Conservation (phyloP, 768 basidiomycete genomes). For the Infundibulicybe gibba region DNA sequence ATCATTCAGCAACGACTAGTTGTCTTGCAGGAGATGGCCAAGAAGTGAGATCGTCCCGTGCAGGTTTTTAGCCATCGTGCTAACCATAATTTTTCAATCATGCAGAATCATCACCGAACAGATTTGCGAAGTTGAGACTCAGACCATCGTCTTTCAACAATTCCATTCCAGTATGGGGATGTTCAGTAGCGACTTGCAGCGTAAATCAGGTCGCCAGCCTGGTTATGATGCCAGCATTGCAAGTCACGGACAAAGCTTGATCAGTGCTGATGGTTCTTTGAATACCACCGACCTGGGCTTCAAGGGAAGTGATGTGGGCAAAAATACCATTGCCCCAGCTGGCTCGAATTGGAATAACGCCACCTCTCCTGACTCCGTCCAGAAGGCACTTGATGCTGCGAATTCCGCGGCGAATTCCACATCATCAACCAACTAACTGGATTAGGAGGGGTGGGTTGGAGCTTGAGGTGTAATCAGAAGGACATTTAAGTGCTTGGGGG, state of each 20-base stretch:
- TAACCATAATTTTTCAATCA: no score
- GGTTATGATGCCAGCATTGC: conserved; percentile 35
- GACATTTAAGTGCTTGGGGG: no score
- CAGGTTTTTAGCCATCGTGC: no score
- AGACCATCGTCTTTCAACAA: conserved; percentile 41
- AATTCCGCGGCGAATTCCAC: no score
- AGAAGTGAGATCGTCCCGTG: conserved; percentile 10
- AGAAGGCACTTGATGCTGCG: conserved; percentile 27
- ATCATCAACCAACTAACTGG: no score
- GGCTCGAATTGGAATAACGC: conserved; percentile 38
- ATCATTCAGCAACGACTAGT: conserved; percentile 23
- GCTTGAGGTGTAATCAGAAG: no score
- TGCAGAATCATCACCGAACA: conserved; percentile 40
- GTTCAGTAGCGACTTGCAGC: conserved; percentile 39
- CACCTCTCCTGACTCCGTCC: conserved; percentile 22
- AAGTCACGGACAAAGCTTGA: conserved; percentile 27
- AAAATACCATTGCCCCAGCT: conserved; percentile 27
- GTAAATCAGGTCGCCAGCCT: conserved; percentile 30
- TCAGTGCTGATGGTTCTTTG: conserved; percentile 32
- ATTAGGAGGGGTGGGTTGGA: no score
- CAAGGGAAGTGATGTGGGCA: conserved; percentile 33
- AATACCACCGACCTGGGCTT: conserved; percentile 35
- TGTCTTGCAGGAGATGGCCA: conserved; percentile 22
- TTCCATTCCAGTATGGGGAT: conserved; percentile 32
- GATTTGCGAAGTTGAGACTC: conserved; percentile 48